Base-by-base conservation (phyloP, 78 protist species). In the Tieghemostelium lacteum region DNA sequence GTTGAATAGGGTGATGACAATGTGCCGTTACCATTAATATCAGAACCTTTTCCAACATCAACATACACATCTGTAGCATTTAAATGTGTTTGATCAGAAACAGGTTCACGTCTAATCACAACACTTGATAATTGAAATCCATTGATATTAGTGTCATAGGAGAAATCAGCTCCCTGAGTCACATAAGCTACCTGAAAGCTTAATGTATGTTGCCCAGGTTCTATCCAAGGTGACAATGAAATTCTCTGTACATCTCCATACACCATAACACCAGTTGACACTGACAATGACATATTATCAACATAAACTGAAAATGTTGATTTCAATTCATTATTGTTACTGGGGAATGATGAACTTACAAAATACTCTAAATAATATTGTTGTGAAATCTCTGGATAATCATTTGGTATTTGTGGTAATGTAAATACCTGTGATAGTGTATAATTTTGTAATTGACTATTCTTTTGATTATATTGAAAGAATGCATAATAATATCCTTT, bases 401-500 rank as follows among this genome's bases (percentile, higher is more conserved):
- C 52, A 45, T 12, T 8, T 16, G 5, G 8, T 2, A 67, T 12
- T 24, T 5, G 0, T 40, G 74, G 74, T 67, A 67, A 40, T 10
- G 3, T 5, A 24, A 67, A 28, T 1, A 10, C 22, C 40, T 67
- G 74, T 31, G 16, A 4, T 26, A 67, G 26, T 6, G 52, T 67
- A 42, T 39, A 24, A 3, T 3, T n/a, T 40, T 67, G 52, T 16
- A 16, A 14, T 55, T 55, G 61, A 55, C 22, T 55, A 14, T 3
- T 26, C 28, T 14, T 62, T 19, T 16, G 45, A 22, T 39, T 39
- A 69, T 42, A 69, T 37, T 19, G 20, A 28, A 78, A 66, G 2
- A 40, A 28, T n/a, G 75, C 74, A 66, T 78, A 78, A 52, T 54
- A 78, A 54, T 78, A 64, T 22, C 88, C 88, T 20, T 60, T 22